Base-by-base conservation (phyloP, 1,284 basidiomycete genomes). In the Boletus holoroseus region DNA sequence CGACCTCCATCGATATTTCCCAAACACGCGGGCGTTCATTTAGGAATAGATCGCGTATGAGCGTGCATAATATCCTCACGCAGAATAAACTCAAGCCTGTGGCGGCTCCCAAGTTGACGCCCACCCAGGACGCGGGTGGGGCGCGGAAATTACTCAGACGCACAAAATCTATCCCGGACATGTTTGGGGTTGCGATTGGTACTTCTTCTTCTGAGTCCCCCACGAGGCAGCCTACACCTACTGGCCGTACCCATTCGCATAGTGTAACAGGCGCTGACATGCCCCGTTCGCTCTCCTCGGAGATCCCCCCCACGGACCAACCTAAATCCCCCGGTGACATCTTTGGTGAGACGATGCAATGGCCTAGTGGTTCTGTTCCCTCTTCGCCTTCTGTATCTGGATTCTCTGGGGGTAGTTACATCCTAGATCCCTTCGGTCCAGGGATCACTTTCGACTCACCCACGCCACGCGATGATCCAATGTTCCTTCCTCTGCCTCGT, bases 231-330 rank as follows among this genome's bases (percentile, higher is more conserved):
- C 63, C 70, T 13, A 58, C 63, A 1, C 55, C 64, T 20, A 73
- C 75, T 0, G 81, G 82, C 27, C 79, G 86, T 20, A 78, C 74
- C 2, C 86, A 88, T 61, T 88, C 86, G 6, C 82, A 88, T 55
- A 88, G 85, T 62, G 85, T 89, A 16, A 88, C 86, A 0, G 80
- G 80, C 7, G 81, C 77, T 15, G 85, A 89, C 55, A 72, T 81
- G 44, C 75, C 78, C 28, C 76, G 75, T 18, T 68, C 69, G 36
- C 53, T 62, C 11, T 51, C 62, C 31, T 57, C 52, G 37, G 59
- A 52, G 27, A 7, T 49, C 9, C 40, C 27, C 42, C 28, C 48
- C 26, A 27, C 28, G 43, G 59, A 62, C 38, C 54, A 46, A 37
- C 54, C 48, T 3, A 59, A 56, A 47, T 48, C 56, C n/a, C 51